Evolutionary conservation across 495 filamentous ascomycete species (phyloP), one percentile per base, ranked within the genome.

Genomic region (Trichoderma orchidacearum): DNA sequence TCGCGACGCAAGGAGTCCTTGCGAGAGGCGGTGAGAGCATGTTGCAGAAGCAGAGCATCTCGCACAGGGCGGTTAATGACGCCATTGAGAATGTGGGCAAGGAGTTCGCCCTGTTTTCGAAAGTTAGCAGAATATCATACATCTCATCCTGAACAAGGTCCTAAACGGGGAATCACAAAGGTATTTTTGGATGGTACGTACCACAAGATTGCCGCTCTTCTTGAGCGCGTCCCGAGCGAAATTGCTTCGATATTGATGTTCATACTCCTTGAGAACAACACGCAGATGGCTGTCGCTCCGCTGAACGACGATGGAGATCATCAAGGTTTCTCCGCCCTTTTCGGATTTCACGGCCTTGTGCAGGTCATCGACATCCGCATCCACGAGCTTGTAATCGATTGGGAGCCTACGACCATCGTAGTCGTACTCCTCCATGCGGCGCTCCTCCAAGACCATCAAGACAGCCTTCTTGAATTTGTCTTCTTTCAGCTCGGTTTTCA

Each of bases 41-140:
- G 93, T 68, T 95, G 84, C 30, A 98, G 76, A n/a, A 98, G 85
- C 34, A 97, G 80, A 5, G 92, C 89, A 67, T 98, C 93, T 54
- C 93, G 91, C 60, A 95, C 86, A 31, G 93, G 90, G 50, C 87
- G 85, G 71, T 98, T 96, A 70, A 96, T 91, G 36, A 92, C 84
- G 63, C 94, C 93, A 70, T 96, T 96, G 65, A 98, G 86, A 59
- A 97, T 87, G 71, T 98, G 93, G 12, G 92, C 89, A 23, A 98
- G 82, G 18, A 93, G 82, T 72, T 98, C 93, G 50, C 93, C 93
- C 93, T 96, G 62, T 32, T 31, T 60, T 21, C 13, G 59, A 62
- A 56, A 51, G 36, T 41, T 41, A 25, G 29, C 38, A 8, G 15
- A 51, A 4, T 41, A 13, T 3, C 36, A 8, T 4, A n/a, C 8